A percentile compares a stretch with the other conserved stretches of the same genome.
phyloP scores from a whole-genome alignment of 768 basidiomycete species.

The Leccinellum luteum region DNA sequence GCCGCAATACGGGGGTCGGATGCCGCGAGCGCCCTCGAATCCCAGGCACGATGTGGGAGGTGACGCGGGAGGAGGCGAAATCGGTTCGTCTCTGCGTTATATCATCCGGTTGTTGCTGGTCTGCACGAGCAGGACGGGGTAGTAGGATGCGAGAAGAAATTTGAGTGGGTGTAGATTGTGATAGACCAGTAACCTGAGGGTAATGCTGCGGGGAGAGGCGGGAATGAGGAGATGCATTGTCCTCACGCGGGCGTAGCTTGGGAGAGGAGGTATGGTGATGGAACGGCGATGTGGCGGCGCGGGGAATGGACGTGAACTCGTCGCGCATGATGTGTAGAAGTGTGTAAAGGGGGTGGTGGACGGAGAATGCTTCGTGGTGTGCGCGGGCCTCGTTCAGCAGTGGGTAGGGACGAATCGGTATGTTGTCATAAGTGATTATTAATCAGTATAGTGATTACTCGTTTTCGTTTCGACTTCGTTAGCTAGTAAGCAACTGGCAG shows the following conservation, averaged over 20 bases:
- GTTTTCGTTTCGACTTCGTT: background rate
- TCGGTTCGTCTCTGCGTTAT: conserved; percentile 10
- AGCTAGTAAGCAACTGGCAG: too few relatives aligned
- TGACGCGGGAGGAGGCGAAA: conserved; percentile 2
- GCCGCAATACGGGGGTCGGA: conserved; percentile 17
- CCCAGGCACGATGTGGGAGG: conserved; percentile 8
- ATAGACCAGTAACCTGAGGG: conserved; percentile 4
- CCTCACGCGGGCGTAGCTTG: conserved; percentile 17
- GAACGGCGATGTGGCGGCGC: conserved; percentile 4
- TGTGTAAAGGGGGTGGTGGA: conserved; percentile 4
- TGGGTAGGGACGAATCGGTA: background rate
- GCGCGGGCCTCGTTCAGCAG: conserved; percentile 4
- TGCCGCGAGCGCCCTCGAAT: conserved; percentile 21
- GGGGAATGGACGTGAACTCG: too few relatives aligned
- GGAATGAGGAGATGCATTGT: conserved; percentile 22
- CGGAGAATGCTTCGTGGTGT: conserved; percentile 18
- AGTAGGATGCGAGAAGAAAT: conserved; percentile 11
- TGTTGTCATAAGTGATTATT: background rate
- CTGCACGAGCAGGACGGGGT: conserved; percentile 10
- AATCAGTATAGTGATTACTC: background rate
- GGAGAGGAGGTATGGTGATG: conserved; percentile 25
- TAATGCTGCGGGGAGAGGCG: conserved; percentile 11
- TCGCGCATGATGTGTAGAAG: too few relatives aligned
- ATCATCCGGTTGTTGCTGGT: conserved; percentile 6
- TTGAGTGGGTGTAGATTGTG: conserved; percentile 1